Conservation (phyloP, 805 yeast genomes). For the Cyberlindnera euphorbiae region DNA sequence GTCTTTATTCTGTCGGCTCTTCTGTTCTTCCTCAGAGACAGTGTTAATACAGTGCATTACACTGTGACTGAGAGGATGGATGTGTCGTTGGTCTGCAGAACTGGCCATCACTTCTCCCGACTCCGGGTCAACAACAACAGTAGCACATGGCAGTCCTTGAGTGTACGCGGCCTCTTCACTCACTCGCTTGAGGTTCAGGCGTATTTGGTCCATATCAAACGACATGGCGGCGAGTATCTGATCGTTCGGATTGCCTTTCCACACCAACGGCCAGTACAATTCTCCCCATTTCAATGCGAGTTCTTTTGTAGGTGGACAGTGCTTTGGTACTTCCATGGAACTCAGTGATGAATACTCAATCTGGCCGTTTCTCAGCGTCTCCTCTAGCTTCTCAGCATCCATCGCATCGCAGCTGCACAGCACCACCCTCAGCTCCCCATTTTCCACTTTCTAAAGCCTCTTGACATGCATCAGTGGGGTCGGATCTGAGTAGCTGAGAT, state of each 20-base stretch:
- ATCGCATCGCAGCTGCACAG: conserved; percentile 36
- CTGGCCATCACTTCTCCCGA: conserved; percentile 37
- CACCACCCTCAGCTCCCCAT: conserved; percentile 33
- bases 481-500: conserved; percentile 23
- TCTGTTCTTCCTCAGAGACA: conserved; percentile 54
- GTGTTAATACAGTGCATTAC: conserved; percentile 64
- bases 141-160: conserved; percentile 20
- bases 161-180: conserved; percentile 23
- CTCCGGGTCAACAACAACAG: conserved; percentile 60
- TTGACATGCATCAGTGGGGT: conserved; percentile 42
- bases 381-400: conserved; percentile 25
- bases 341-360: conserved; percentile 21
- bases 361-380: conserved; percentile 13
- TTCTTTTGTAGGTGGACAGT: conserved; percentile 70
- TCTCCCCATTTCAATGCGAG: conserved; percentile 60
- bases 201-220: conserved; percentile 44
- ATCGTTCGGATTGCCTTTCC: conserved; percentile 89
- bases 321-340: conserved; percentile 44
- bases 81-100: conserved; percentile 35
- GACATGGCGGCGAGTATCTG: conserved; percentile 56
- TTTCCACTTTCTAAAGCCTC: conserved; percentile 40
- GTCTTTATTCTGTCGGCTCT: conserved; percentile 29
- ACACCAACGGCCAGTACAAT: conserved; percentile 78
- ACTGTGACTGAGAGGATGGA: conserved; percentile 65
- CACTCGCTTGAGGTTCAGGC: conserved; percentile 27